Evolutionary conservation across 495 filamentous ascomycete species (phyloP), one percentile per base, ranked within the genome.

Genomic region (Penicillium arizonense): DNA sequence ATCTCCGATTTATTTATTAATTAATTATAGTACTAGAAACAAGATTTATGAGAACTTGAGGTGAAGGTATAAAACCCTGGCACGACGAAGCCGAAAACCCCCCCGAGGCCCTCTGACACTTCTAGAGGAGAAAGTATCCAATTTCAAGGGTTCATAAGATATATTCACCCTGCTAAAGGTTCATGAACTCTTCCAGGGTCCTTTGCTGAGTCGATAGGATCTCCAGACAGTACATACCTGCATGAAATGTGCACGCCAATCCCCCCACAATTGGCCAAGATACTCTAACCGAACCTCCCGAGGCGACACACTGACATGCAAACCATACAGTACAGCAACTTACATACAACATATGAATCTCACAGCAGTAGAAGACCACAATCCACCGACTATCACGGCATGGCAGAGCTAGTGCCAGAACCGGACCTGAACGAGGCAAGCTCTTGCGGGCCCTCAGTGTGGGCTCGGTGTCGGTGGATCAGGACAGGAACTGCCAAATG

Each of bases 401-500:
- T 24, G 20, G 8, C 20, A 11, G 8, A 5, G 23, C 6, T 14
- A 12, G 2, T 33, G 30, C 44, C 28, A 35, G 36, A 36, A 14
- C 13, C 33, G 20, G 18, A n/a, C 11, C 7, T 5, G 13, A 41
- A 41, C n/a, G 20, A 23, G 47, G 36, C 26, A 49, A 34, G 38
- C 47, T 33, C 41, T 41, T 49, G 47, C 26, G 26, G 47, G 18
- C 20, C 32, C 12, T 14, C 20, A 23, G 8, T 6, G 40, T 41
- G 37, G 47, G 2, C 18, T 43, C 13, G 40, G 18, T 21, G 13
- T 3, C 20, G 36, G 56, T 58, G 56, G 56, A 47, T 55, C 59
- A 62, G 52, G 52, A 47, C 52, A 62, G 56, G 52, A 50, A 56
- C 59, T 53, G 50, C 34, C 36, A 28, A 26, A 21, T 49, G 23